Base-by-base conservation (phyloP, 176 grass and related monocot species). In the Melocanna baccifera region DNA sequence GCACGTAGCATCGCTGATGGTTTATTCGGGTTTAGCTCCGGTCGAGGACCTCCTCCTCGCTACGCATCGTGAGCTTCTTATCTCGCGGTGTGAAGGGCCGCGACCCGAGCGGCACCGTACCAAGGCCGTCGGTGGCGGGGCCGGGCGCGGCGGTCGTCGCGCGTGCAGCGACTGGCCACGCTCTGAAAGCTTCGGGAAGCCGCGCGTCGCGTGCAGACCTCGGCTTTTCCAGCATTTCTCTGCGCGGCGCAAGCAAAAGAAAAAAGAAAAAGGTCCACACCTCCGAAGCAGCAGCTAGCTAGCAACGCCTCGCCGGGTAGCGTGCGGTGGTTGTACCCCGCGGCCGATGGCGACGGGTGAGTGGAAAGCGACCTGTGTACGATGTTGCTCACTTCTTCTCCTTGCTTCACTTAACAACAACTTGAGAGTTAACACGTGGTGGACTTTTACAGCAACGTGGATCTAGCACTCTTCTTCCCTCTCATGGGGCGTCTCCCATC, bases 141-240 rank as follows among this genome's bases (percentile, higher is more conserved):
- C 75, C 51, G 4, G 65, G 5, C 5, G 20, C 53, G 13, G 19
- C 20, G 26, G 75, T 53, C 14, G 64, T 86, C 51, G 52, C 40
- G 75, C 23, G 39, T 57, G 25, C 19, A 7, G 15, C 20, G 29
- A 79, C 52, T 12, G 55, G n/a, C 22, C 66, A 39, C 39, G 4
- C 15, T 28, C 53, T 52, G 13, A 55, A 86, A 79, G 13, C 26
- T 78, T 86, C 66, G 14, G 2, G 75, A 74, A 73, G 18, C 50
- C 34, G 55, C 53, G 8, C 56, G 23, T 32, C 58, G 11, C 25
- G 15, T 2, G 3, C 68, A 23, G 62, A 13, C 46, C 19, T 67
- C 25, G 2, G 57, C n/a, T 13, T 61, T 25, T 20, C 20, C 55
- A n/a, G 28, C 58, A 1, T 1, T 12, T 63, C 29, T 61, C 13